These are phyloP conservation scores for Lolium multiflorum DNA, from an alignment of 176 grass and related monocot genomes.

Conservation along the genomic window DNA sequence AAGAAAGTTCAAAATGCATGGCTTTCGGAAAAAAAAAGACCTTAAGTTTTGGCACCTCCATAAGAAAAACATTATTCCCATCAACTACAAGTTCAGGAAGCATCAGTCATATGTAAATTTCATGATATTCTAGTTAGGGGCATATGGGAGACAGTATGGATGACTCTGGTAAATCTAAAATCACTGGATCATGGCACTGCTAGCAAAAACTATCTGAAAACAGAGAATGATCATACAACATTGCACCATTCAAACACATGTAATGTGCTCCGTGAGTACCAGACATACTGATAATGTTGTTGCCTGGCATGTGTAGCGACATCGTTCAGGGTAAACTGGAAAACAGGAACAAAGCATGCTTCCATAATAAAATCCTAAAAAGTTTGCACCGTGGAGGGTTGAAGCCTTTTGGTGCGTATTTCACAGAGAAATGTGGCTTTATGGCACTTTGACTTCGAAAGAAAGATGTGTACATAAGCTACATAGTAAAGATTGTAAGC, in stretches of 20 bases:
- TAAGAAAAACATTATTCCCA: slow-evolving; percentile 1
- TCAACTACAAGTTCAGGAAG: slow-evolving; percentile 5
- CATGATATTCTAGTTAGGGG: slow-evolving; percentile 4
- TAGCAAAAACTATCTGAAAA: slow-evolving; percentile 8
- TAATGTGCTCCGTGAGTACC: not conserved
- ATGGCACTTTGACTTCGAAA: not conserved
- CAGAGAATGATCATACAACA: not conserved
- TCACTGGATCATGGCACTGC: no score
- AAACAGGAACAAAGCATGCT: slow-evolving; percentile 17
- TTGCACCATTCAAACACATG: not conserved
- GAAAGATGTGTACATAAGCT: not conserved
- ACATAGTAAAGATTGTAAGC: not conserved
- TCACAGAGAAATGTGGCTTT: slow-evolving; percentile 1
- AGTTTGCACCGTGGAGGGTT: not conserved
- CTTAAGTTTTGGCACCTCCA: slow-evolving; percentile 8
- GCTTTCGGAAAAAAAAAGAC: not conserved
- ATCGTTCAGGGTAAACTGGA: not conserved
- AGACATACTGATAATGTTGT: not conserved
- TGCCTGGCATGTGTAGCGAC: not conserved
- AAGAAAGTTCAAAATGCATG: slow-evolving; percentile 14
- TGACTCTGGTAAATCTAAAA: not conserved
- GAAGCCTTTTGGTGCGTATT: slow-evolving; percentile 9
- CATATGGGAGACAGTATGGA: not conserved
- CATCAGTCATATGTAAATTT: slow-evolving; percentile 11
- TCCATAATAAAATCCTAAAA: slow-evolving; percentile 4